Evolutionary conservation across 1,139 yeast species (phyloP), one percentile per base, ranked within the genome.

Genomic region (Dujonia santamariae): DNA sequence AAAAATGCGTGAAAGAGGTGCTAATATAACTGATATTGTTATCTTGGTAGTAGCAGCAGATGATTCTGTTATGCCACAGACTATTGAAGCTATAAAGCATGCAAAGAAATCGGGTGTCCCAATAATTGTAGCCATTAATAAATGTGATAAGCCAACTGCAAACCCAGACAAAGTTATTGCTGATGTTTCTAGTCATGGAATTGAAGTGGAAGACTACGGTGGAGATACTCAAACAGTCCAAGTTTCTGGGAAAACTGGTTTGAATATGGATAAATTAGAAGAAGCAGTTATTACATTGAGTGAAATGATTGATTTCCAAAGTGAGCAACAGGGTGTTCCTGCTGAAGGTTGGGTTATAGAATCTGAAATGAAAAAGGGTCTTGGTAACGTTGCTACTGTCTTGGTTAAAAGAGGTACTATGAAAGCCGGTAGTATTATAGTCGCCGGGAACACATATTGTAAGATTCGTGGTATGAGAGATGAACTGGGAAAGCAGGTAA

Each of bases 21-120:
- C 98, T 0, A 81, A 80, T 47, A 78, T 90, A 31, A 92, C 99
- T 0, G 99, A 92, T 65, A 83, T 92, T 38, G 87, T 92, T 26
- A 76, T 92, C 32, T 67, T 92, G 40, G 97, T 92, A 7, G 96
- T 92, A n/a, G 97, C 98, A 1, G 96, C 96, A 1, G 97, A 92
- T 58, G 99, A 92, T 59, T 85, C 96, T 1, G 95, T 94, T 17
- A 92, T 85, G 95, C 97, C 98, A 0, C 99, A 92, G 54, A 94
- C 99, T 0, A 72, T 81, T 28, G 99, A 92, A 57, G 97, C 98
- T 2, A 87, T 92, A 38, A 87, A 85, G 48, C 98, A 94, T 56
- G 92, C 96, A 8, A 82, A 84, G 46, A 78, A 77, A 36, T 80
- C 92, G 0, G 85, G 86, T 1, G 95, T 86, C 17, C 95, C 94